These are phyloP conservation scores for Crassisporium funariophilum DNA, from an alignment of 768 basidiomycete genomes.

Conservation along the genomic window DNA sequence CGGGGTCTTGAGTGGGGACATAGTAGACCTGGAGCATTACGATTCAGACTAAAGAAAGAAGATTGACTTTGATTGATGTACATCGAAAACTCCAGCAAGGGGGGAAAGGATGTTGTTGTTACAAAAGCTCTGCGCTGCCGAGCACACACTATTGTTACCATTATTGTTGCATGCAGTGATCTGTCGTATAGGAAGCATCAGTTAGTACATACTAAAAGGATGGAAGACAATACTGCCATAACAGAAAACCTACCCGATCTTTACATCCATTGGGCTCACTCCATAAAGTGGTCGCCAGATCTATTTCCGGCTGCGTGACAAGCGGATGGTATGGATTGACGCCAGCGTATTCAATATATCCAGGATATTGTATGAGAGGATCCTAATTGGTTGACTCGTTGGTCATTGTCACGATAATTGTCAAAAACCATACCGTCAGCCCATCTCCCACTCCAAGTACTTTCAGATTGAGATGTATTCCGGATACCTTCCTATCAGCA, in stretches of 20 bases:
- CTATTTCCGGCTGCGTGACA: conserved; percentile 44
- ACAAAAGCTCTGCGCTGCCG: conserved; percentile 58
- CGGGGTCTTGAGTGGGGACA: conserved; percentile 43
- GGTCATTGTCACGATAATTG: neutral
- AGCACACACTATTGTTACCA: conserved; percentile 52
- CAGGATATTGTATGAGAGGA: conserved; percentile 50
- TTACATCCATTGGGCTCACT: conserved; percentile 47
- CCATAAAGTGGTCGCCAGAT: conserved; percentile 46
- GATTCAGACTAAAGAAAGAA: neutral
- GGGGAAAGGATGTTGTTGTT: conserved; percentile 56
- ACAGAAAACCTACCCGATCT: conserved; percentile 38
- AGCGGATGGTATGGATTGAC: conserved; percentile 60
- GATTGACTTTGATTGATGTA: conserved; percentile 19
- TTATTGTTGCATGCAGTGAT: conserved; percentile 54
- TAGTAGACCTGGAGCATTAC: conserved; percentile 38
- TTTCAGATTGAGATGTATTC: conserved; percentile 58
- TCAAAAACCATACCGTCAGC: conserved; percentile 50
- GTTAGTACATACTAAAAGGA: neutral
- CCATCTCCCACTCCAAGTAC: conserved; percentile 66
- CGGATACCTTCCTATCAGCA: conserved; percentile 42
- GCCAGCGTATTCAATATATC: conserved; percentile 56
- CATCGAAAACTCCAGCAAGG: conserved; percentile 57
- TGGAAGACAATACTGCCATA: neutral
- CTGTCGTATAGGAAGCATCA: conserved; percentile 26
- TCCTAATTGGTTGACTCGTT: conserved; percentile 12